These are phyloP conservation scores for Mollisia scopiformis DNA, from an alignment of 2,329 filamentous ascomycete species.

Conservation along the genomic window DNA sequence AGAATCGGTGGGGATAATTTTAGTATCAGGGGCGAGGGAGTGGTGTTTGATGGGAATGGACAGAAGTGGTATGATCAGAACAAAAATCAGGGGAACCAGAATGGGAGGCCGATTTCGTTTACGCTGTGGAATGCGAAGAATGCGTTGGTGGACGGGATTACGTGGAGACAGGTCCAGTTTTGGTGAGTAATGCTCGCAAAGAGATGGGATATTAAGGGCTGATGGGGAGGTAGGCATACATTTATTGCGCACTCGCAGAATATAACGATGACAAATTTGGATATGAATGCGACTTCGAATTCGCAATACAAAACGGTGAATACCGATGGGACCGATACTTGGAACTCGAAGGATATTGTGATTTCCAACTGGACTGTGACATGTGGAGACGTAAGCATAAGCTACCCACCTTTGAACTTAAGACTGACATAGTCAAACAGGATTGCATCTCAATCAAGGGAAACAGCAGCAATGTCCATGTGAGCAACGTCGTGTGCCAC, in stretches of 20 bases:
- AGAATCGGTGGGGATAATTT: constrained; percentile 64
- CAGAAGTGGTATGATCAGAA: constrained; percentile 42
- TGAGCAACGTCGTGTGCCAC: constrained; percentile 63
- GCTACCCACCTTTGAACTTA: not conserved
- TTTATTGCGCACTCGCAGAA: constrained; percentile 22
- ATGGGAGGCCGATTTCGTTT: constrained; percentile 47
- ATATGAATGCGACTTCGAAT: constrained; percentile 37
- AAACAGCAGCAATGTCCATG: constrained; percentile 59
- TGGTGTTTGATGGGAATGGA: constrained; percentile 55
- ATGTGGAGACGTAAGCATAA: constrained; percentile 41
- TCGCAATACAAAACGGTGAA: constrained; percentile 56
- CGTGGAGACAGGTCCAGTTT: constrained; percentile 20
- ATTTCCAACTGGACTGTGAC: constrained; percentile 55
- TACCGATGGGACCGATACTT: constrained; percentile 64
- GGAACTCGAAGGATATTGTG: constrained; percentile 56
- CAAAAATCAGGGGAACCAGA: constrained; percentile 43
- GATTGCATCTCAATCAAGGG: constrained; percentile 61
- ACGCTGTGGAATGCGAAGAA: constrained; percentile 50
- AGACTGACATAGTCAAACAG: not conserved
- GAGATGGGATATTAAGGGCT: not conserved
- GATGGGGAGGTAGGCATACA: constrained; percentile 16
- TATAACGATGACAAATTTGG: constrained; percentile 22
- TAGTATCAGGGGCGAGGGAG: constrained; percentile 63
- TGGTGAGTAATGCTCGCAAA: constrained; percentile 5
- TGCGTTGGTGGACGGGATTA: constrained; percentile 45